These are phyloP conservation scores for Colletotrichum lupini DNA, from an alignment of 2,329 filamentous ascomycete species.

Conservation along the genomic window DNA sequence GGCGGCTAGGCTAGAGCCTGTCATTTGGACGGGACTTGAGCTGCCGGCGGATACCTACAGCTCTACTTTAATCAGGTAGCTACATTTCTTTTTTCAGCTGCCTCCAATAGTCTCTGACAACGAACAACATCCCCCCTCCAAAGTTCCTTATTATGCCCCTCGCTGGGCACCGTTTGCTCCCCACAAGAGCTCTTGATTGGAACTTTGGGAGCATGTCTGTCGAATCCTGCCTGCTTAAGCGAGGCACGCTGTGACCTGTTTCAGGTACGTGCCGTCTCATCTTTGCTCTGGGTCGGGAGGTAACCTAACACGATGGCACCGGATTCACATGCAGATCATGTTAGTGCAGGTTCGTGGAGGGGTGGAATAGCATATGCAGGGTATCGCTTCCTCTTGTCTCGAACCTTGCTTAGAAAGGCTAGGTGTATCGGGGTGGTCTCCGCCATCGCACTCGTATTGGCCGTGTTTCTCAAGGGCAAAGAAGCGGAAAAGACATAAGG, in stretches of 20 bases:
- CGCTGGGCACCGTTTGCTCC: not conserved
- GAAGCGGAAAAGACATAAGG: not conserved
- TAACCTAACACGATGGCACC: not conserved
- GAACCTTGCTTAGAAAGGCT: conserved; percentile 2
- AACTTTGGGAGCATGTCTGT: not conserved
- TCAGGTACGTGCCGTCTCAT: conserved; percentile 27
- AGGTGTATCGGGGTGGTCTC: not conserved
- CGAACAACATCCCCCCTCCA: not conserved
- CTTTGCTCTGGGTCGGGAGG: not conserved
- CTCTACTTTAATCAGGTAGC: not conserved
- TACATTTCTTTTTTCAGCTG: too few species aligned
- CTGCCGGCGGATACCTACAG: not conserved
- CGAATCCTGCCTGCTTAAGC: not conserved
- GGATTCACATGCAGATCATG: not conserved
- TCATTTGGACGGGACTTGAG: not conserved
- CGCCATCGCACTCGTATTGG: not conserved
- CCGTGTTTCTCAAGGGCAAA: not conserved
- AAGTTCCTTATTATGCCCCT: not conserved
- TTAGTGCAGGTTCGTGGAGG: not conserved
- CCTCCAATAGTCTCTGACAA: not conserved
- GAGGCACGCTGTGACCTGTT: conserved; percentile 30
- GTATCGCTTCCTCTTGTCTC: conserved; percentile 3
- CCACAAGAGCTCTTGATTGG: not conserved
- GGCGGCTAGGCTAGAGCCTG: not conserved
- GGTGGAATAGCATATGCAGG: not conserved